Conservation (phyloP, 176 grass and related monocot genomes). For the Carex cristatella region DNA sequence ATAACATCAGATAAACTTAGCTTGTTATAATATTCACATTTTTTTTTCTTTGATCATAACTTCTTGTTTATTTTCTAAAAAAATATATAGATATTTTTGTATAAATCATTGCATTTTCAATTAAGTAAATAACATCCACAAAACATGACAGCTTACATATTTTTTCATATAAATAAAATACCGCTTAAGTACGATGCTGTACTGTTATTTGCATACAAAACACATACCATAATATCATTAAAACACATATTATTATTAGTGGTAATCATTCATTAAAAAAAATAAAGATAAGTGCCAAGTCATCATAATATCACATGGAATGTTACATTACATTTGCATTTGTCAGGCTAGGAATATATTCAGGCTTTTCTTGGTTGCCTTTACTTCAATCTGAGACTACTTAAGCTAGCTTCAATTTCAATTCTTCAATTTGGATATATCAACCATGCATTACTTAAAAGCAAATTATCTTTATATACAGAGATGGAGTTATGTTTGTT, state of each 20-base stretch:
- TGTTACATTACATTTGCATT: constrained; percentile 1
- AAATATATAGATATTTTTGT: no score
- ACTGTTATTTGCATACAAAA: background rate
- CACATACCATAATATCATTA: background rate
- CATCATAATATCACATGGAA: constrained; percentile 6
- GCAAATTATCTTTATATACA: no score
- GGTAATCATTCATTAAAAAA: no score
- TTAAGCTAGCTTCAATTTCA: constrained; percentile 3
- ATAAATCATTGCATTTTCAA: no score
- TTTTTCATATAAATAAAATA: background rate
- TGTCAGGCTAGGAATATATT: constrained; percentile 6
- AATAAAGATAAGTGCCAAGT: background rate
- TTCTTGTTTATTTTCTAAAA: no score
- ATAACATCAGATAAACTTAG: no score
- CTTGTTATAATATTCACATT: no score
- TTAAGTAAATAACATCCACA: no score
- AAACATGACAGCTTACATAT: background rate
- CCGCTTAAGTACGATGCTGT: background rate
- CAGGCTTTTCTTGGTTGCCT: background rate
- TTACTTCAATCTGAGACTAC: constrained; percentile 23
- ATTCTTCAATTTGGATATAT: constrained; percentile 1
- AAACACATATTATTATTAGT: no score
- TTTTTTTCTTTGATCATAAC: no score
- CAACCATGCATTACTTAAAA: no score
- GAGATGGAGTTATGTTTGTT: no score